phyloP scores from a whole-genome alignment of 1,139 yeast species.

The Hemisphaericaspora lyxosophila region DNA sequence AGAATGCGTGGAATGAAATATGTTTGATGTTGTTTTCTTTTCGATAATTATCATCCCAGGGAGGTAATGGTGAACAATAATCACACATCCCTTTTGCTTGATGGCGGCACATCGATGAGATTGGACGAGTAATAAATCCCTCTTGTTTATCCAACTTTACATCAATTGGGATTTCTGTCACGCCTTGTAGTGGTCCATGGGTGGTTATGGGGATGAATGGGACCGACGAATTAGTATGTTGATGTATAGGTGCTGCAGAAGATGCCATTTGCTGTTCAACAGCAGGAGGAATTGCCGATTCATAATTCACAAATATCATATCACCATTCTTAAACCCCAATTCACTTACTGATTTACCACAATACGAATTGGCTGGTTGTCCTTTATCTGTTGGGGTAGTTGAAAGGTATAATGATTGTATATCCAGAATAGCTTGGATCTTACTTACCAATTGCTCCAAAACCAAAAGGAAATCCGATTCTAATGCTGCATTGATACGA shows the following conservation, averaged over 20 bases:
- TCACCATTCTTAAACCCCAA: slow-evolving; percentile 81
- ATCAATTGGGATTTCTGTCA: slow-evolving; percentile 61
- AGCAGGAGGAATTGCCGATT: slow-evolving; percentile 15
- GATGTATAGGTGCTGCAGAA: slow-evolving; percentile 4
- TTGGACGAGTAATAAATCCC: slow-evolving; percentile 71
- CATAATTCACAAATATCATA: slow-evolving; percentile 62
- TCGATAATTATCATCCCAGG: slow-evolving; percentile 83
- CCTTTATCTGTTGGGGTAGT: slow-evolving; percentile 51
- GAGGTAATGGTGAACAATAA: slow-evolving; percentile 92
- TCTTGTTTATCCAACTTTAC: slow-evolving; percentile 60
- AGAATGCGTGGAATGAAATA: slow-evolving; percentile 79
- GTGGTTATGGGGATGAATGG: slow-evolving; percentile 6
- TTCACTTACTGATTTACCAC: slow-evolving; percentile 46
- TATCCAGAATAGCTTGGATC: slow-evolving; percentile 28
- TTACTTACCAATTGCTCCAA: slow-evolving; percentile 43
- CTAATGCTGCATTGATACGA: slow-evolving; percentile 56
- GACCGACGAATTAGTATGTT: slow-evolving; percentile 10
- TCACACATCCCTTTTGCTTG: slow-evolving; percentile 97
- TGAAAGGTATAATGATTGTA: slow-evolving; percentile 39
- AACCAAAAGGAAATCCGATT: slow-evolving; percentile 49
- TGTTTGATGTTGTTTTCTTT: slow-evolving; percentile 82
- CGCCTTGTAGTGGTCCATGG: slow-evolving; percentile 9
- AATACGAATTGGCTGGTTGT: slow-evolving; percentile 41
- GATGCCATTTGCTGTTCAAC: slow-evolving; percentile 1
- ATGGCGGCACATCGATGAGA: slow-evolving; percentile 74